Conservation (phyloP, 1,284 basidiomycete genomes). For the Veloboletus limbatus region DNA sequence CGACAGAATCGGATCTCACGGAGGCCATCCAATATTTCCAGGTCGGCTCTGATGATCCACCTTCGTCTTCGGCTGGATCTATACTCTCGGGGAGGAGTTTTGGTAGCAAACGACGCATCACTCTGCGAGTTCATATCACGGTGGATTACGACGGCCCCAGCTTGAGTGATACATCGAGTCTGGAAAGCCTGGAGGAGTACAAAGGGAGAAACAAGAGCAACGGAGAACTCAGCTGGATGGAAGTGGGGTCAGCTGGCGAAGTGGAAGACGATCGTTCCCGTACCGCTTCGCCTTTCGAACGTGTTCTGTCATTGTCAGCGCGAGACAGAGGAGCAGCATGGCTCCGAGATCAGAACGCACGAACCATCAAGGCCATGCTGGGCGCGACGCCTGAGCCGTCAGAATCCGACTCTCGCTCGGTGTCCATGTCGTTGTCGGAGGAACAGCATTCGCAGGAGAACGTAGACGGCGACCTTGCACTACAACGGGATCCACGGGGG, state of each 20-base stretch:
- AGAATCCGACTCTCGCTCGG: slow-evolving; percentile 48
- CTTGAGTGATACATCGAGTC: slow-evolving; percentile 80
- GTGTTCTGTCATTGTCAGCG: slow-evolving; percentile 43
- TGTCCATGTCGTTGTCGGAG: slow-evolving; percentile 35
- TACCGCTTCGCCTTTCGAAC: slow-evolving; percentile 39
- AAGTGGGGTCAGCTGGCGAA: slow-evolving; percentile 40
- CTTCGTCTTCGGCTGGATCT: slow-evolving; percentile 66
- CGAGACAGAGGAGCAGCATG: slow-evolving; percentile 73
- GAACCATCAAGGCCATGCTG: slow-evolving; percentile 55
- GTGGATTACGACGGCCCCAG: slow-evolving; percentile 91
- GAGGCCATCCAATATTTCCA: slow-evolving; percentile 87
- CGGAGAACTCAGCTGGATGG: slow-evolving; percentile 56
- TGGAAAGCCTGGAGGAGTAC: slow-evolving; percentile 75
- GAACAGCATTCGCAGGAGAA: slow-evolving; percentile 35
- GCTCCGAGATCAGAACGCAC: slow-evolving; percentile 78
- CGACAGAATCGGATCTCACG: slow-evolving; percentile 69
- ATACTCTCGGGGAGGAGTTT: slow-evolving; percentile 72
- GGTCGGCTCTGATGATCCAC: slow-evolving; percentile 63
- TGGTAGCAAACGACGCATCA: slow-evolving; percentile 68
- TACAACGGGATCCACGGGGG: slow-evolving; percentile 64
- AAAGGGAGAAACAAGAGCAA: slow-evolving; percentile 55
- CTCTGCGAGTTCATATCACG: slow-evolving; percentile 68
- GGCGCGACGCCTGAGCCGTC: slow-evolving; percentile 62
- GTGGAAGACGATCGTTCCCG: slow-evolving; percentile 55
- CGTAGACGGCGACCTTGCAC: slow-evolving; percentile 57